Conservation (phyloP, 176 grass and related monocot genomes). For the Carex myosuroides region DNA sequence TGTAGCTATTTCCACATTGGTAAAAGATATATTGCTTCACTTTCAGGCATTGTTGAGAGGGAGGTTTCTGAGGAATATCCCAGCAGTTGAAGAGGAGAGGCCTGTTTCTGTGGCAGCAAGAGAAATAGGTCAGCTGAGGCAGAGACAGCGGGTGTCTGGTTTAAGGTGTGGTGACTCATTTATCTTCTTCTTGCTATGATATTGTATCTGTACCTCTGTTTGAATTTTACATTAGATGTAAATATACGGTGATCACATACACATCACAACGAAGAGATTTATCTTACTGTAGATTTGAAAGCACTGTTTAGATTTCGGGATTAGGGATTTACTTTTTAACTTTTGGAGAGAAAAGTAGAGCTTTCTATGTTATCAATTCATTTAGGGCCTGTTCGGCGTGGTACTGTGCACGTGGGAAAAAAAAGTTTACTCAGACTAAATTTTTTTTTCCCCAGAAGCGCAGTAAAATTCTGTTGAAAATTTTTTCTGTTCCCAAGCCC, state of each 20-base stretch:
- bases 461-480: no score
- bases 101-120: constrained; percentile 58
- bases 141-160: constrained; percentile 58
- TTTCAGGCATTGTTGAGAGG: constrained; percentile 78
- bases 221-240: not conserved
- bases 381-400: no score
- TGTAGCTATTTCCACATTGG: not conserved
- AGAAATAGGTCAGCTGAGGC: constrained; percentile 80
- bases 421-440: no score
- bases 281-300: not conserved
- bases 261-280: not conserved
- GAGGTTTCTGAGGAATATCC: constrained; percentile 71
- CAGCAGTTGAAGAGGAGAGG: constrained; percentile 50
- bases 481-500: no score
- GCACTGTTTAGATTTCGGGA: not conserved
- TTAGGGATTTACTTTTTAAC: not conserved
- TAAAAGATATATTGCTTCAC: not conserved
- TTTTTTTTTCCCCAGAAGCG: no score
- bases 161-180: constrained; percentile 41
- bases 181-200: not conserved
- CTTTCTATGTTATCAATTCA: not conserved
- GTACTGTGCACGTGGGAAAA: no score
- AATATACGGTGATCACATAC: not conserved
- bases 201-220: not conserved
- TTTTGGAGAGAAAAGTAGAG: not conserved